Base-by-base conservation (phyloP, 1,284 basidiomycete species). In the Apiotrichum gracile region DNA sequence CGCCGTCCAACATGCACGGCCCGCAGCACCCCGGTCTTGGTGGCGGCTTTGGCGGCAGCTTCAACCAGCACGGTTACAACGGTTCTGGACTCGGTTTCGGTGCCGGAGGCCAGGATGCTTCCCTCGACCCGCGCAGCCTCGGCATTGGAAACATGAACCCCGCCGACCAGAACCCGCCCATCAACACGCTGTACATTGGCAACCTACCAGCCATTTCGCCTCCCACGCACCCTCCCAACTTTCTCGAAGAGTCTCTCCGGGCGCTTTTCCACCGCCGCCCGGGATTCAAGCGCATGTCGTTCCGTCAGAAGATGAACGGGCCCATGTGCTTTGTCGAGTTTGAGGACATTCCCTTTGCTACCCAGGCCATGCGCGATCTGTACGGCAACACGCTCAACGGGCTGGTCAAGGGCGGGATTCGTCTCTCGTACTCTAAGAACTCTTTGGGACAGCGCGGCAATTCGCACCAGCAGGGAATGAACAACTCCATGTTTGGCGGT, bases 271-370 rank as follows among this genome's bases (percentile, higher is more conserved):
- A 81, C 38, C 80, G 80, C 34, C 85, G 85, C 39, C 81, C 83
- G 1, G 93, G 93, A 5, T 98, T 86, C 76, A 86, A 90, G 53
- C 88, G 93, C 66, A 81, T 98, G 62, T 92, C 87, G 65, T 97
- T 92, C 79, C 81, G 91, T 54, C 90, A 94, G 70, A 98, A 98
- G 79, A 88, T 83, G 68, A 93, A 92, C 63, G 91, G 92, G 2
- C 91, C 92, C 5, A 96, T 96, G 93, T 97, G 92, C 74, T 96
- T 97, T 72, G 89, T 92, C 45, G 90, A 92, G 86, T 97, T 97
- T 64, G 90, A 94, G 60, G 91, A 92, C 69, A 91, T 97, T 22
- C 76, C 80, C 12, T 84, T 80, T 65, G 94, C 93, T 3, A 85
- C 88, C 5, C 85, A 83, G 70, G 89, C 92, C 16, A 80, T 97